Evolutionary conservation across 345 rosid genomes (phyloP).

Genomic region (Arabidopsis arenosa): DNA sequence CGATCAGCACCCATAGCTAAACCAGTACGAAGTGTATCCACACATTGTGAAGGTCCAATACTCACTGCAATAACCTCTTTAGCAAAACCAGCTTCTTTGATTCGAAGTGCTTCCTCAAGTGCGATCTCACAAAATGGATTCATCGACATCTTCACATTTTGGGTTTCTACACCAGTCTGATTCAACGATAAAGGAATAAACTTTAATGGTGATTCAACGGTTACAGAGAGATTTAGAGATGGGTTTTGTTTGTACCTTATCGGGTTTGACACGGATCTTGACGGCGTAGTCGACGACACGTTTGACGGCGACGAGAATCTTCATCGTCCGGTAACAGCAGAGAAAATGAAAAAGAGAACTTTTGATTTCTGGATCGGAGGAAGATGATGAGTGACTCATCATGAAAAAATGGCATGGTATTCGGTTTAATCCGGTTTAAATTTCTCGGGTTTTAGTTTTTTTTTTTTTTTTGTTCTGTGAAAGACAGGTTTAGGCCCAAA

Average conservation of each 20-base stretch:
- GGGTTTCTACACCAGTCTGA: slow-evolving; percentile 91
- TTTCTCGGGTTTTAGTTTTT: too few relatives aligned
- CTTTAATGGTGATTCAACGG: neutral
- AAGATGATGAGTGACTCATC: slow-evolving; percentile 29
- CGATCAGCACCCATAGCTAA: slow-evolving; percentile 98
- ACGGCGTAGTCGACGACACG: slow-evolving; percentile 95
- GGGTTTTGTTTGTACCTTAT: slow-evolving; percentile 60
- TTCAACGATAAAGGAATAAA: neutral
- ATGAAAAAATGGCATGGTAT: neutral
- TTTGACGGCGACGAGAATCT: slow-evolving; percentile 88
- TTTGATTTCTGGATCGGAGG: slow-evolving; percentile 18
- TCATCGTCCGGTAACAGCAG: slow-evolving; percentile 53
- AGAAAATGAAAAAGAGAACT: neutral
- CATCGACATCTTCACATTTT: slow-evolving; percentile 97
- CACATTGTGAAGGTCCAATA: slow-evolving; percentile 73
- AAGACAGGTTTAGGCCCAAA: too few relatives aligned
- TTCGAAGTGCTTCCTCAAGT: slow-evolving; percentile 83
- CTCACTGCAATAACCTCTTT: slow-evolving; percentile 83
- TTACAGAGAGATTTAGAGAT: neutral
- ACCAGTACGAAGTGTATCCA: slow-evolving; percentile 89
- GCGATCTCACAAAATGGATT: slow-evolving; percentile 98
- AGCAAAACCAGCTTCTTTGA: slow-evolving; percentile 83
- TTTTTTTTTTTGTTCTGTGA: too few relatives aligned
- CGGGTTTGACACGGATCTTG: slow-evolving; percentile 92
- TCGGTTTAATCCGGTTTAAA: neutral